phyloP scores from a whole-genome alignment of 805 yeast species.

The Metschnikowia peoriensis region DNA sequence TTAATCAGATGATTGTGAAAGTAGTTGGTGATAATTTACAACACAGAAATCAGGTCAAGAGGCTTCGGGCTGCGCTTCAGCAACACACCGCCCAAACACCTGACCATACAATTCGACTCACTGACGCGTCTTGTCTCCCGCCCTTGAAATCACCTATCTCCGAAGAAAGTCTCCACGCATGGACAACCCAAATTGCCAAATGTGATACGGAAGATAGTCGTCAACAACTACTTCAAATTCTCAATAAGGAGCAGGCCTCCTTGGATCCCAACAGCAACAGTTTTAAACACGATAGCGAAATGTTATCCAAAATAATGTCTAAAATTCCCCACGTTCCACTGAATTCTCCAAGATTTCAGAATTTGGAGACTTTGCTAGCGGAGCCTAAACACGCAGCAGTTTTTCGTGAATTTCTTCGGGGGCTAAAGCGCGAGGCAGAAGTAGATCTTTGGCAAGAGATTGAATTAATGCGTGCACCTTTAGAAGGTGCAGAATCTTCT shows the following conservation, averaged over 20 bases:
- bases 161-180: not conserved
- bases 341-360: not conserved
- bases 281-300: not conserved
- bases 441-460: constrained; percentile 68
- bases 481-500: constrained; percentile 46
- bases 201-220: not conserved
- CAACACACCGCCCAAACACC: constrained; percentile 47
- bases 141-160: constrained; percentile 6
- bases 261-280: not conserved
- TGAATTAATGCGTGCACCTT: constrained; percentile 68
- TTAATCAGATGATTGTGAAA: constrained; percentile 63
- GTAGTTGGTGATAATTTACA: constrained; percentile 62
- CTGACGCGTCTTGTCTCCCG: constrained; percentile 1
- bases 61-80: constrained; percentile 66
- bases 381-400: constrained; percentile 10
- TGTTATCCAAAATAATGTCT: constrained; percentile 1
- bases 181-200: constrained; percentile 3
- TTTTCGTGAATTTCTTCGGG: constrained; percentile 17
- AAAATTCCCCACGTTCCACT: not conserved
- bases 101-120: not conserved
- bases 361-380: constrained; percentile 11
- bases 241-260: constrained; percentile 1
- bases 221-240: not conserved
- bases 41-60: constrained; percentile 72
- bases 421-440: constrained; percentile 10